A percentile compares a stretch with the other conserved stretches of the same genome.
These are phyloP conservation scores for Saccharomycopsis guyanensis DNA, from an alignment of 805 yeast species.

Conservation along the genomic window DNA sequence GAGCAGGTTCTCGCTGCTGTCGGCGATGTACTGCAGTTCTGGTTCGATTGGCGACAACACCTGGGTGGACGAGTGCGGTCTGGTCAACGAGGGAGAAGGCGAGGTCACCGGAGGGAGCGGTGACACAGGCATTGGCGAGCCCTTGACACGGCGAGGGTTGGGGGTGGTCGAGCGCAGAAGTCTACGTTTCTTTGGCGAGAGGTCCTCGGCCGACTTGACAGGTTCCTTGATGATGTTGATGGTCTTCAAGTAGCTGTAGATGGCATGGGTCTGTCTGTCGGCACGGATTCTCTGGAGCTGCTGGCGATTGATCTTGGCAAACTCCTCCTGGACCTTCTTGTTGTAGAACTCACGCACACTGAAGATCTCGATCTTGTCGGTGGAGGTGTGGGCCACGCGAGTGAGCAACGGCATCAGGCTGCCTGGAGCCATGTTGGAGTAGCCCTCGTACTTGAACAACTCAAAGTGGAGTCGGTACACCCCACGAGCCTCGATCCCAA, in stretches of 20 bases:
- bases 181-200: no score
- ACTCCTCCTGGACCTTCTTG: not conserved
- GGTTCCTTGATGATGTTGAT: not conserved
- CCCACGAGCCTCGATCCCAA: constrained; percentile 1
- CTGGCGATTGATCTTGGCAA: not conserved
- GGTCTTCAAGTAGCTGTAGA: not conserved
- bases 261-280: not conserved
- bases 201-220: no score
- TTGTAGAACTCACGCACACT: constrained; percentile 9
- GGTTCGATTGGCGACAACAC: no score
- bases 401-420: constrained; percentile 2
- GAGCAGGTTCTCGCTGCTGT: not conserved
- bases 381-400: not conserved
- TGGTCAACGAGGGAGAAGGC: not conserved
- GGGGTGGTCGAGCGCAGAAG: not conserved
- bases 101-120: not conserved
- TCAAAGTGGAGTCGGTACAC: constrained; percentile 3
- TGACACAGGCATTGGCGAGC: not conserved
- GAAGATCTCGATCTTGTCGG: constrained; percentile 1
- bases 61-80: not conserved
- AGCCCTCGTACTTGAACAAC: constrained; percentile 8
- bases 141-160: not conserved
- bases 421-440: not conserved
- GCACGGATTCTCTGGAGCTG: not conserved
- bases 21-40: not conserved